Base-by-base conservation (phyloP, 1,284 basidiomycete species). In the Malassezia caprae region DNA sequence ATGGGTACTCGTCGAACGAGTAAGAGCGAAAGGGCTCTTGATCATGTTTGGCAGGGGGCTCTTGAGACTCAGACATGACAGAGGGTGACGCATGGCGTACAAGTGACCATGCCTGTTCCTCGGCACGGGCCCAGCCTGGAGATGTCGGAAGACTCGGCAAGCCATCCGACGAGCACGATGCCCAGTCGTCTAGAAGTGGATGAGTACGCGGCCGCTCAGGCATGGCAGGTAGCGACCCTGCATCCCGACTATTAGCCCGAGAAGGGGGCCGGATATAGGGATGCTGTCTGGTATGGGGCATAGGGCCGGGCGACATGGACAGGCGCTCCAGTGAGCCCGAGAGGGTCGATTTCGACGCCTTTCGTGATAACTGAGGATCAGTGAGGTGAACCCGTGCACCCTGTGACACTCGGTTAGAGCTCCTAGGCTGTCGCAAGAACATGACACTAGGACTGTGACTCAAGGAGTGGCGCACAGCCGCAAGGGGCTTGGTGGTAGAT, bases 81-180 rank as follows among this genome's bases (percentile, higher is more conserved):
- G n/a, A 17, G 15, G 11, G 7, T 3, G 23, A 43, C 12, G 27
- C n/a, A 19, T 13, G 17, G 19, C 7, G 30, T 15, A 12, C 19
- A 26, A 12, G 27, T 4, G 44, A 30, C 30, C 28, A n/a, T 8
- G 21, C 26, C 8, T 31, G 39, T 15, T 31, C 19, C 21, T 46
- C 37, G 4, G 46, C 46, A n/a, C 46, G 46, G 12, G 21, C 24
- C 52, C 52, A 49, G 27, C 32, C 23, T 3, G 53, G 48, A 3
- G 53, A 55, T 3, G 40, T 17, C 12, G 53, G 41, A 2, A 49
- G 26, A 21, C 53, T 55, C 4, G 47, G 34, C 17, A 50, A 11
- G 15, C 23, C 34, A 12, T 55, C 53, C 6, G 46, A 54, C 3
- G 52, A 48, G 26, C 24, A 34, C 6, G 46, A 48, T 2, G 52